Percentiles rank a stretch among this genome's conserved stretches.
Conservation (phyloP, 148 eudicot genomes). For the Vaccinium macrocarpon region DNA sequence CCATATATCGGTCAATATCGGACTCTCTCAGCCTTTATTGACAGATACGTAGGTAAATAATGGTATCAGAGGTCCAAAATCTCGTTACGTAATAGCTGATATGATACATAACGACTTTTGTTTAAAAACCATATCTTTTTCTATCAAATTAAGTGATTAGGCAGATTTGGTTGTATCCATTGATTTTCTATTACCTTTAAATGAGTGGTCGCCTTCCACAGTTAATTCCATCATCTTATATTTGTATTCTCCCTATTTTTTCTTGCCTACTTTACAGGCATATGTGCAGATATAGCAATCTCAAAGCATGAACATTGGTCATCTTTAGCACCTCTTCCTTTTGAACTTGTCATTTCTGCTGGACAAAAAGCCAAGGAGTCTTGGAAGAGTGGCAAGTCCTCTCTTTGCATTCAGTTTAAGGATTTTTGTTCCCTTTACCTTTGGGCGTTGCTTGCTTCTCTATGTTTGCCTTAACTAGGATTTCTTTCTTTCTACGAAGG, state of each 20-base stretch:
- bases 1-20: no score
- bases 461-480: conserved; percentile 9
- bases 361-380: conserved; percentile 93
- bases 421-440: not conserved
- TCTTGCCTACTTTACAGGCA: conserved; percentile 44
- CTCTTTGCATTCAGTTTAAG: conserved; percentile 14
- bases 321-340: conserved; percentile 92
- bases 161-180: conserved; percentile 1
- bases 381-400: conserved; percentile 54
- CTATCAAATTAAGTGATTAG: not conserved
- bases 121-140: not conserved
- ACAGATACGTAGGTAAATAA: no score
- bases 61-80: no score
- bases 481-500: conserved; percentile 17
- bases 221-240: not conserved
- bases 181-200: not conserved
- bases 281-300: conserved; percentile 87
- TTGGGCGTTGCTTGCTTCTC: conserved; percentile 5
- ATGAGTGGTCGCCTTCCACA: not conserved
- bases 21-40: no score
- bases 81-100: no score
- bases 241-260: conserved; percentile 7
- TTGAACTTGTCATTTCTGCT: conserved; percentile 94
- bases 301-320: conserved; percentile 94
- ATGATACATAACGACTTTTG: no score